phyloP scores from a whole-genome alignment of 768 basidiomycete genomes.

The Auricularia sp. region DNA sequence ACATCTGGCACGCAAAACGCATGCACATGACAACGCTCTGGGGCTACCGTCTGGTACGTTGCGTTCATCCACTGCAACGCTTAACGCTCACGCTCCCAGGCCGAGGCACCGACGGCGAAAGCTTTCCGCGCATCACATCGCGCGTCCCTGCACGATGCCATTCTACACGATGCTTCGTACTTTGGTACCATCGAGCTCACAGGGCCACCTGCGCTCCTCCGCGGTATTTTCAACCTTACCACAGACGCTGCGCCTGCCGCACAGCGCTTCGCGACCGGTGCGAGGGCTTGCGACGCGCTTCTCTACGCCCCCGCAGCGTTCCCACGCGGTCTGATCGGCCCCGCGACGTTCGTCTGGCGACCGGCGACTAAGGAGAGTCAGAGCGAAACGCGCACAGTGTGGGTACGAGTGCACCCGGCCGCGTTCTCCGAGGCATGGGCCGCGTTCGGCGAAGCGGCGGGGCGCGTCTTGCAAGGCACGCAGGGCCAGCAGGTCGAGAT shows the following conservation, averaged over 20 bases:
- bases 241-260: slow-evolving; percentile 57
- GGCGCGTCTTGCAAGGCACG: slow-evolving; percentile 14
- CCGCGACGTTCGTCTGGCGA: slow-evolving; percentile 67
- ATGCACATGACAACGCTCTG: slow-evolving; percentile 92
- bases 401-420: slow-evolving; percentile 75
- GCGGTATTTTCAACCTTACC: slow-evolving; percentile 39
- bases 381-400: slow-evolving; percentile 35
- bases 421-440: slow-evolving; percentile 48
- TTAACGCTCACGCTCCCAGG: slow-evolving; percentile 31
- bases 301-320: slow-evolving; percentile 55
- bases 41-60: slow-evolving; percentile 75
- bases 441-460: slow-evolving; percentile 39
- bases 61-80: neutral
- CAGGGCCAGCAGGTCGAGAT: slow-evolving; percentile 41
- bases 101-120: slow-evolving; percentile 83
- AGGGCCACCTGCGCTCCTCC: slow-evolving; percentile 50
- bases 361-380: slow-evolving; percentile 21
- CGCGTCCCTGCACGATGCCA: slow-evolving; percentile 74
- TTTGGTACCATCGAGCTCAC: slow-evolving; percentile 63
- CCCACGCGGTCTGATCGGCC: slow-evolving; percentile 63
- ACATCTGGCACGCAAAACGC: slow-evolving; percentile 94
- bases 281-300: slow-evolving; percentile 54
- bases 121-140: slow-evolving; percentile 86
- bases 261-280: slow-evolving; percentile 56
- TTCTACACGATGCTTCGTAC: slow-evolving; percentile 88